Percentiles rank a stretch among this genome's conserved stretches.
These are phyloP conservation scores for Saccharum officinarum DNA, from an alignment of 176 grass and related monocot genomes.

Conservation along the genomic window DNA sequence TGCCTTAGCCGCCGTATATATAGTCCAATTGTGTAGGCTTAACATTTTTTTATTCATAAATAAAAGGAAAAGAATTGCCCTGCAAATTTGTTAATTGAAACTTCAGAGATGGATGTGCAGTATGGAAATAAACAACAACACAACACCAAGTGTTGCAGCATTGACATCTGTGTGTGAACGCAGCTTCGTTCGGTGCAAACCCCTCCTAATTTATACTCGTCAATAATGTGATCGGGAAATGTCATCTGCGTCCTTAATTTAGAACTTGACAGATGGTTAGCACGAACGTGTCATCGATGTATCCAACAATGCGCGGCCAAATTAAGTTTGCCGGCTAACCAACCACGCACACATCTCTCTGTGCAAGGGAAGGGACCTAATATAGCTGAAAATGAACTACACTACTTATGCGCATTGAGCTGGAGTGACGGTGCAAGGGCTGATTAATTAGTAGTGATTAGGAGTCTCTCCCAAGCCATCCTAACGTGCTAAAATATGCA, in stretches of 20 bases:
- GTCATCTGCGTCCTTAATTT: conserved; percentile 8
- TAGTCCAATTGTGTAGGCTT: background rate
- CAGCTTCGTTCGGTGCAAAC: background rate
- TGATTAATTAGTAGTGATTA: conserved; percentile 22
- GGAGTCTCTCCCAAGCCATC: conserved; percentile 19
- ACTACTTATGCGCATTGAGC: conserved; percentile 12
- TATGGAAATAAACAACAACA: background rate
- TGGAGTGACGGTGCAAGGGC: conserved; percentile 28
- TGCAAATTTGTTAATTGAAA: background rate
- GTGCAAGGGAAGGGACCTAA: background rate
- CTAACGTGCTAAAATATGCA: conserved; percentile 33
- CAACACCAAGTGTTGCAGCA: background rate
- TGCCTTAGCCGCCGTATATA: background rate
- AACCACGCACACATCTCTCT: background rate
- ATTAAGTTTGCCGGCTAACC: conserved; percentile 27
- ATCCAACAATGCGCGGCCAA: conserved; percentile 24
- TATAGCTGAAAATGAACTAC: conserved; percentile 20
- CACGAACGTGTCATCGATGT: conserved; percentile 18
- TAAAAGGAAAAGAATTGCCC: background rate
- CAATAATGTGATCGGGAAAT: background rate
- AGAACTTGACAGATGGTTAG: conserved; percentile 16
- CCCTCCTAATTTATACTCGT: background rate
- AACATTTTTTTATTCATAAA: background rate
- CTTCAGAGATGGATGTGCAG: background rate
- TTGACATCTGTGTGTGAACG: conserved; percentile 13